Evolutionary conservation across 2,329 filamentous ascomycete genomes (phyloP).

Genomic region (Colletotrichum godetiae): DNA sequence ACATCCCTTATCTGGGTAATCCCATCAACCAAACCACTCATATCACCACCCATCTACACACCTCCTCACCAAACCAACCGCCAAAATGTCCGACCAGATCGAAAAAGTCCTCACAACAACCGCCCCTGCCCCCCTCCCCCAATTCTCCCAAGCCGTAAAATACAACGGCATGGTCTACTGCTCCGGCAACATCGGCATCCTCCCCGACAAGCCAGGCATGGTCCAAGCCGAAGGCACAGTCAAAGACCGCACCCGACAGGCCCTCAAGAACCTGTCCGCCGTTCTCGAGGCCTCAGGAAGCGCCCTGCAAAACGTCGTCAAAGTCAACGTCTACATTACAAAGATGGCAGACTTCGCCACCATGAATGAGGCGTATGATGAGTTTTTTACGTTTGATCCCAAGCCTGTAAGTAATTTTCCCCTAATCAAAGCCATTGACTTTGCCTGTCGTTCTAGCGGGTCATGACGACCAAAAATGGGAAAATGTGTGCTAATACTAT

Average conservation of each 20-base stretch:
- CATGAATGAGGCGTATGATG: conserved; percentile 67
- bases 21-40: too few species aligned
- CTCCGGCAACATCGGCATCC: conserved; percentile 71
- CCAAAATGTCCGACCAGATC: conserved; percentile 7
- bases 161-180: conserved; percentile 78
- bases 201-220: conserved; percentile 55
- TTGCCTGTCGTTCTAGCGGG: not conserved
- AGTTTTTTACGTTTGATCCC: conserved; percentile 56
- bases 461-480: conserved; percentile 48
- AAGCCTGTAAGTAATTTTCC: conserved; percentile 55
- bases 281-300: conserved; percentile 72
- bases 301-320: conserved; percentile 70
- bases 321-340: conserved; percentile 74
- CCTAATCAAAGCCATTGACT: not conserved
- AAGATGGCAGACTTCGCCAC: conserved; percentile 73
- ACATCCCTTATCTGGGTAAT: not conserved
- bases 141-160: conserved; percentile 71
- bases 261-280: conserved; percentile 67
- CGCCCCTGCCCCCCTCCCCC: conserved; percentile 56
- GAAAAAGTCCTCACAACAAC: conserved; percentile 39
- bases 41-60: too few species aligned
- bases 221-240: conserved; percentile 63
- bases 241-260: conserved; percentile 61
- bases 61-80: not conserved
- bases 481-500: conserved; percentile 58